Evolutionary conservation across 129 eudicot species (phyloP).

Genomic region (Solidago caesia): DNA sequence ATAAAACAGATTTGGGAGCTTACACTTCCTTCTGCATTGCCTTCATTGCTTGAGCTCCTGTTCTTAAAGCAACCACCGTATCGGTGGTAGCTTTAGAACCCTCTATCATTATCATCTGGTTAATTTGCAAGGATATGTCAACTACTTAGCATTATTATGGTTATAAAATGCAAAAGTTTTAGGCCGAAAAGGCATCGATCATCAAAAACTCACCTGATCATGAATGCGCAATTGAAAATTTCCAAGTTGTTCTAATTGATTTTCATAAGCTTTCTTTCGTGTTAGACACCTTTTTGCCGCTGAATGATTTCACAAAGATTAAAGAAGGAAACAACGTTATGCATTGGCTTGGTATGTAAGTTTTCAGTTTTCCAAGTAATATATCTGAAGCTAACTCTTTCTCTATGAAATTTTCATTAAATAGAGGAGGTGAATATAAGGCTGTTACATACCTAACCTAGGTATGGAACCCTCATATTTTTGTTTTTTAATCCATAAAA

Average conservation of each 20-base stretch:
- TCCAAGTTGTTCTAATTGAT: slow-evolving; percentile 53
- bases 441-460: too few species aligned
- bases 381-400: not conserved
- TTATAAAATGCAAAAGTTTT: slow-evolving; percentile 12
- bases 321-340: slow-evolving; percentile 1
- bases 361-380: too few species aligned
- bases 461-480: too few species aligned
- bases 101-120: slow-evolving; percentile 44
- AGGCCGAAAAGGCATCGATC: not conserved
- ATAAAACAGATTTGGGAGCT: slow-evolving; percentile 15
- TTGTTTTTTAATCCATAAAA: too few species aligned
- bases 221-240: slow-evolving; percentile 53
- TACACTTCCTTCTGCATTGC: slow-evolving; percentile 45
- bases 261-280: slow-evolving; percentile 44
- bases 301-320: slow-evolving; percentile 22
- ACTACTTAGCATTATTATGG: not conserved
- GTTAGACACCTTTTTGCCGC: slow-evolving; percentile 53
- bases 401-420: not conserved
- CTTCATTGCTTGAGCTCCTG: slow-evolving; percentile 57
- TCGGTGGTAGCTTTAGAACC: slow-evolving; percentile 56
- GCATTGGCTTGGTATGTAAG: not conserved
- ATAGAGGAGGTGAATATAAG: too few species aligned
- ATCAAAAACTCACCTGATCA: slow-evolving; percentile 42
- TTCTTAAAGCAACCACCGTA: slow-evolving; percentile 49
- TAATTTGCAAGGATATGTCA: too few species aligned